Conservation (phyloP, 495 filamentous ascomycete species). For the Hyaloscypha bicolor region DNA sequence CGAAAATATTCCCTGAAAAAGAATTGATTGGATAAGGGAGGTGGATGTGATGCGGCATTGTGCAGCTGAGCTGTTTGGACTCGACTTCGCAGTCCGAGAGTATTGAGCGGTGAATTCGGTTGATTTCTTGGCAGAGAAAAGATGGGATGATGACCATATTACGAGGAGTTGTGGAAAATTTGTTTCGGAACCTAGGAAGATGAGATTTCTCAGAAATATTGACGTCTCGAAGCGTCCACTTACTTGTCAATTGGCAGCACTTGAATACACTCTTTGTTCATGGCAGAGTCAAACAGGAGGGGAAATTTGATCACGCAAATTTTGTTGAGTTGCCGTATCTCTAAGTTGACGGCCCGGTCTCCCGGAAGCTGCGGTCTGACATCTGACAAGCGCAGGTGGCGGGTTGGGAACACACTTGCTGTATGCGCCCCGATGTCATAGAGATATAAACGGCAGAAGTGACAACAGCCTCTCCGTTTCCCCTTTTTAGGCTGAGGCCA, state of each 20-base stretch:
- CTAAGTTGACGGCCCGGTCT: neutral
- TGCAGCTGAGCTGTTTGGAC: too few relatives aligned
- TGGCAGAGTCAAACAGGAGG: neutral
- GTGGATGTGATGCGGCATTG: too few relatives aligned
- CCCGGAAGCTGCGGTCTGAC: neutral
- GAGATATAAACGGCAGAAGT: neutral
- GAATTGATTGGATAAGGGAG: too few relatives aligned
- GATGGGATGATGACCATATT: neutral
- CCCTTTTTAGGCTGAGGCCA: neutral
- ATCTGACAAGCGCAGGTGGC: neutral
- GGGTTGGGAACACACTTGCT: neutral
- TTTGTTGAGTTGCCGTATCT: neutral
- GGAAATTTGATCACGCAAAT: neutral
- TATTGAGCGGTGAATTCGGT: too few relatives aligned
- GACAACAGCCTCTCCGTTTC: neutral
- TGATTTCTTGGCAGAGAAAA: too few relatives aligned
- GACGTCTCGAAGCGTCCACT: neutral
- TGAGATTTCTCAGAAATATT: neutral
- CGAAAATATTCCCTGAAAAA: too few relatives aligned
- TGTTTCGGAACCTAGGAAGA: neutral
- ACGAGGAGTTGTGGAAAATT: neutral
- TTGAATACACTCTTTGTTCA: neutral
- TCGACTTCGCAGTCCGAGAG: too few relatives aligned
- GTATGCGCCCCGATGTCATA: neutral
- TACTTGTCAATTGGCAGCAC: neutral